Evolutionary conservation across 2,329 filamentous ascomycete genomes (phyloP), one percentile per base, ranked within the genome.

Genomic region (Claviceps purpurea): DNA sequence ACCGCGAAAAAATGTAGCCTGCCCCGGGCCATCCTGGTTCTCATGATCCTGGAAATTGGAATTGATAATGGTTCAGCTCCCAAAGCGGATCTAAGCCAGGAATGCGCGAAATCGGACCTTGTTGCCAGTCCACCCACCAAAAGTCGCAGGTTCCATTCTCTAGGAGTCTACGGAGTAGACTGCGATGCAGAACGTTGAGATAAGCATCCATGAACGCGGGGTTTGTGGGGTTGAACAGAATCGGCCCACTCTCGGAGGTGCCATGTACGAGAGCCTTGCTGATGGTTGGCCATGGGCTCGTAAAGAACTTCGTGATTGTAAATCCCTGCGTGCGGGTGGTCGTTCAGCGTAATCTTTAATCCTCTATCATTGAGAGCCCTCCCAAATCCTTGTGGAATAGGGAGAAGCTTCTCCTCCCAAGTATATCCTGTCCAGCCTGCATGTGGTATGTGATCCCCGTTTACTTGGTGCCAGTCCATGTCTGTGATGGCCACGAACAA

Each of bases 401-500:
- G 79, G 49, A 81, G 78, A 0, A 81, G 65, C n/a, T 49, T 13
- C n/a, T 48, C 52, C 16, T 54, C 42, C 50, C 50, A 52, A 39
- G 50, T 50, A 16, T 52, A 52, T 11, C 50, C 50, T 5, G 53
- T 54, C 51, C 44, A 67, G n/a, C 77, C 78, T n/a, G 70, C 70
- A 52, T 68, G 63, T 14, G 64, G 65, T 14, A 71, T 66, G 18
- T 62, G 62, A 6, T 71, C 64, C 7, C 73, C 72, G 1, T 72
- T 62, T 1, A 81, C 77, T 47, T 74, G 61, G 64, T 84, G 80
- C 80, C 79, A 84, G 60, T 82, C 80, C 79, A 84, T 83, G 18
- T 18, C 18, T 18, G 18, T 18, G 18, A 18, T 1, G 18, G 18
- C 78, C 5, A 82, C 78, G 8, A 72, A 76, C 42, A 84, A 64